A percentile compares a stretch with the other conserved stretches of the same genome.
These are phyloP conservation scores for Penicillium riverlandense DNA, from an alignment of 495 filamentous ascomycete genomes.

Conservation along the genomic window DNA sequence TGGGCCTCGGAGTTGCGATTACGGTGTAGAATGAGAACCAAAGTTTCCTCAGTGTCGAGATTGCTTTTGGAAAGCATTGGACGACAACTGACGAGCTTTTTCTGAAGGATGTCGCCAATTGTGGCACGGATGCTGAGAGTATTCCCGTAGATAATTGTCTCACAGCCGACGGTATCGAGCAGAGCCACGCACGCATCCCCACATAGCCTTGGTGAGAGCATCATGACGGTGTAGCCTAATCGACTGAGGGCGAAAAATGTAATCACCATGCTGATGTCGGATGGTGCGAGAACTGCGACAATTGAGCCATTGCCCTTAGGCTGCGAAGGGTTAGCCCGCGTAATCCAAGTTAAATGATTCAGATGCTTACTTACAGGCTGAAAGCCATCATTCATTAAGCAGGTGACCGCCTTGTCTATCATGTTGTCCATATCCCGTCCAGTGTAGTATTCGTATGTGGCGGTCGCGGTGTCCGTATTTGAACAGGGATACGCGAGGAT, in stretches of 20 bases:
- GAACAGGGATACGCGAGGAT: slow-evolving; percentile 39
- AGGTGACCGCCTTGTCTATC: slow-evolving; percentile 34
- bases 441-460: slow-evolving; percentile 42
- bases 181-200: slow-evolving; percentile 44
- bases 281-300: slow-evolving; percentile 49
- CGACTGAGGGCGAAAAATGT: slow-evolving; percentile 52
- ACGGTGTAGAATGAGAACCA: slow-evolving; percentile 24
- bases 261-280: slow-evolving; percentile 49
- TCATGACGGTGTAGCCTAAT: slow-evolving; percentile 50
- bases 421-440: slow-evolving; percentile 43
- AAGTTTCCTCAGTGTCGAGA: slow-evolving; percentile 11
- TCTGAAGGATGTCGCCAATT: slow-evolving; percentile 33
- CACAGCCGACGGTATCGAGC: slow-evolving; percentile 38
- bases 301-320: slow-evolving; percentile 21
- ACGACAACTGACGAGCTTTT: slow-evolving; percentile 26
- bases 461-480: slow-evolving; percentile 7
- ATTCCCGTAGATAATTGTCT: slow-evolving; percentile 34
- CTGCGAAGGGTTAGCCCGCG: slow-evolving; percentile 4
- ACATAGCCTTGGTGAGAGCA: slow-evolving; percentile 51
- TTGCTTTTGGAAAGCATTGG: slow-evolving; percentile 17
- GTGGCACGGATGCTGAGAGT: slow-evolving; percentile 32
- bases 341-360: background rate
- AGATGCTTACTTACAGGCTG: slow-evolving; percentile 12
- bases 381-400: slow-evolving; percentile 27
- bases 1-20: slow-evolving; percentile 16